Base-by-base conservation (phyloP, 495 filamentous ascomycete species). In the Penicillium malachiteum region DNA sequence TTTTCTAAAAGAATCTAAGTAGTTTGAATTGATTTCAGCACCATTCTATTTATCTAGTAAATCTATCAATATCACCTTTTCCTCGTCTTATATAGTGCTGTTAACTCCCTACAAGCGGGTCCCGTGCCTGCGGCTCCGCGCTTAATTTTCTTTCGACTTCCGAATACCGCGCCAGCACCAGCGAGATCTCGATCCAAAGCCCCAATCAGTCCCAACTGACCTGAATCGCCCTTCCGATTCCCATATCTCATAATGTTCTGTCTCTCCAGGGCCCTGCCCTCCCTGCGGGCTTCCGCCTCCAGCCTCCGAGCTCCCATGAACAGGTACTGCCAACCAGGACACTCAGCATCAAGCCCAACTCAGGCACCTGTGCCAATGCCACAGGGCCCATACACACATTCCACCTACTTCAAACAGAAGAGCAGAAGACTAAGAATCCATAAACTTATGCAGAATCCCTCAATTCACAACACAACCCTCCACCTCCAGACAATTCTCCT, bases 121-220 rank as follows among this genome's bases (percentile, higher is more conserved):
- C 70, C 21, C 67, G 71, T 69, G 69, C 67, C 68, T 67, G 64
- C 61, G 63, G 60, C 60, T 69, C 64, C 66, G 65, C 64, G 68
- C 66, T 70, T 67, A 74, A 70, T 72, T 72, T 72, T 72, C 64
- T 64, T 53, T 68, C 64, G 41, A 45, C 60, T 58, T 62, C 66
- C 66, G 56, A 54, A 63, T 62, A 55, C 61, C 60, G 60, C 65
- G 64, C 60, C 55, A 53, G 58, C 35, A 39, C 48, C 57, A 52
- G 42, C 41, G 37, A 54, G 32, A 39, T 34, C 58, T 55, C 39
- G 14, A 57, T 41, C 26, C 45, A 35, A 50, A 44, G 50, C 48
- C 48, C 21, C 48, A 41, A 42, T 50, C 32, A 57, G 56, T 17
- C 33, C 38, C 12, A 31, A 47, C 10, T 56, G 58, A 47, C 35